Conservation (phyloP, 2,329 filamentous ascomycete species). For the Colletotrichum sp. region DNA sequence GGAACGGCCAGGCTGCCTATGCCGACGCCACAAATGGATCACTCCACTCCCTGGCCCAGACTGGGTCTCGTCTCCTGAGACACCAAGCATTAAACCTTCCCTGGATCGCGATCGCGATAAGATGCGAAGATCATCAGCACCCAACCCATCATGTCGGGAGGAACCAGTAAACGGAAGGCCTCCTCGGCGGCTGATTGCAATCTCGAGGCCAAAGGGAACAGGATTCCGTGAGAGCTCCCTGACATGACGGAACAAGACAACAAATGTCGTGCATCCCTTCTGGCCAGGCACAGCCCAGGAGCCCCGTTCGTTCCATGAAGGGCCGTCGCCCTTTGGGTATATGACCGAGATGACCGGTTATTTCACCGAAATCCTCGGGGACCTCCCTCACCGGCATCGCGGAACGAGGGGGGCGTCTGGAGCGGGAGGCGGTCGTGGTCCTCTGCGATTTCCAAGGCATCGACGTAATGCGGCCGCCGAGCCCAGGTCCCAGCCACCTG, state of each 20-base stretch:
- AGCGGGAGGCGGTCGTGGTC: neutral
- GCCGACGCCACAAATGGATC: neutral
- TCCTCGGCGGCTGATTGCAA: neutral
- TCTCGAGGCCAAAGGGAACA: neutral
- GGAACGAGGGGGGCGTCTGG: neutral
- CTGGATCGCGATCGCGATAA: neutral
- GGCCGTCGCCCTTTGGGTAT: neutral
- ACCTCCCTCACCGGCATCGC: neutral
- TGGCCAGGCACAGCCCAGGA: neutral
- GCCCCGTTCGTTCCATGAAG: neutral
- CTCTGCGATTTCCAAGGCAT: neutral
- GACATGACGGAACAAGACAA: conserved; percentile 5
- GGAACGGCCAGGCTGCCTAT: neutral
- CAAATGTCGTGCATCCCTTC: neutral
- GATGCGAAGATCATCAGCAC: neutral
- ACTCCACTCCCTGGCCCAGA: neutral
- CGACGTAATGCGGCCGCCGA: neutral
- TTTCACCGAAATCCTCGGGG: neutral
- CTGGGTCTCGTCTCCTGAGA: neutral
- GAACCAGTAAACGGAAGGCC: neutral
- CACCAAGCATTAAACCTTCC: neutral
- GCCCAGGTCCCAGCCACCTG: neutral
- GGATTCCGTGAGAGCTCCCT: conserved; percentile 4
- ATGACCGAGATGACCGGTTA: neutral
- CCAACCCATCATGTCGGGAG: neutral